Evolutionary conservation across 2,329 filamentous ascomycete species (phyloP), one percentile per base, ranked within the genome.

Genomic region (Ilyonectria sp.): DNA sequence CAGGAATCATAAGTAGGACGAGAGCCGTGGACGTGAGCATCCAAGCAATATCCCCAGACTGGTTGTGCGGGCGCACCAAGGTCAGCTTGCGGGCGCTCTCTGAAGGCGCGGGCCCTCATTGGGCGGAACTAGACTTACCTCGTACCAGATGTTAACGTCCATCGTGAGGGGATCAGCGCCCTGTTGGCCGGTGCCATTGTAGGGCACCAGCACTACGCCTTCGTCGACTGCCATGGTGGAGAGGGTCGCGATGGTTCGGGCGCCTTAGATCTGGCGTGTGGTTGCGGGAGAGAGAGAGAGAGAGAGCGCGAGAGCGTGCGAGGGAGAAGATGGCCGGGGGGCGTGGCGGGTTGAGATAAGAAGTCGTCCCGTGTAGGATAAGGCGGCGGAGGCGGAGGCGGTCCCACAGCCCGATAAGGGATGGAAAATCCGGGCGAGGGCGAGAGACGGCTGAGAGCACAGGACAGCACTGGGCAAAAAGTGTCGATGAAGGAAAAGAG

Each of bases 1-100:
- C 94, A 2, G 94, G 94, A 83, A 97, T 94, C 94, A 97, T 97
- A 74, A 97, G 89, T 74, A 97, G 84, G 59, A 97, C 94, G 60
- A 97, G 87, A 7, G 93, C 94, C 2, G 94, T 94, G 31, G 93
- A 87, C 21, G 90, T 92, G 74, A 97, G 90, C 82, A 97, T 90
- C 92, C 93, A 97, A 63, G 90, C 92, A 71, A 97, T 92, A 83
- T 97, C 93, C 77, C 94, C 94, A 66, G 91, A 86, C 92, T 94
- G 57, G 19, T 35, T 35, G 47, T 75, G 75, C 75, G 75, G 75
- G 64, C 69, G 62, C 80, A 78, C 66, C 64, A 74, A 71, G 69
- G 74, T 78, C 67, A 77, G 75, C 70, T 62, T 73, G 66, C 65
- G 66, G 68, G 74, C 62, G 74, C 68, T 73, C 55, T 46, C 61